Base-by-base conservation (phyloP, 1,284 basidiomycete genomes). In the Cutaneotrichosporon sp. region DNA sequence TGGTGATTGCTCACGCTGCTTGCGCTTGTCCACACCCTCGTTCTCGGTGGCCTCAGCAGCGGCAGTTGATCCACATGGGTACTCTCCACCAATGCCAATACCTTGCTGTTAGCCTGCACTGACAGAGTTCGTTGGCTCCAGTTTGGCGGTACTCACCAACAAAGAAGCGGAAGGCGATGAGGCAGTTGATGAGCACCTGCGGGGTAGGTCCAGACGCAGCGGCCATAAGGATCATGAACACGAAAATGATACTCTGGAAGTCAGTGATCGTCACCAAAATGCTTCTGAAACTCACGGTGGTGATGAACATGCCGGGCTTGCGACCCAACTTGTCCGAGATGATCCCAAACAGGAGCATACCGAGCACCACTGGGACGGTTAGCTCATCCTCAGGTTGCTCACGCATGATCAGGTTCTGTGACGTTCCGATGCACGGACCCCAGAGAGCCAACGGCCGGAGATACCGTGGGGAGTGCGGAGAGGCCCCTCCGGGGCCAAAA, bases 1-100 rank as follows among this genome's bases (percentile, higher is more conserved):
- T n/a, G 31, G 31, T 14, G 7, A 9, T 8, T 6, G 20, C 34
- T 19, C 11, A 35, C 34, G 87, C 66, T 91, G 91, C 2, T 85
- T 80, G 46, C 82, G 83, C 74, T 87, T 90, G 61, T 75, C 79
- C 64, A 94, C 84, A 16, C 52, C 59, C 10, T 59, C 48, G 53
- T 89, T 86, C 71, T 94, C 92, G 0, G 90, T 89, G 67, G 90
- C 87, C 69, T 96, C 92, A 1, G 88, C 87, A 3, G 87, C 86
- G 11, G 90, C 55, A 1, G 46, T 52, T 2, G 47, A 57, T 4
- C 55, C 51, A 59, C 86, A 88, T 6, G 90, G 90, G 61, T 96
- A 94, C 70, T 93, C 89, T 10, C 90, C 90, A 25, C 90, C 91
- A 9, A 70, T 79, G 32, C 88, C 88, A 29, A 70, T 78, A 37